phyloP scores from a whole-genome alignment of 2,329 filamentous ascomycete genomes.

The Penicillium polonicum region DNA sequence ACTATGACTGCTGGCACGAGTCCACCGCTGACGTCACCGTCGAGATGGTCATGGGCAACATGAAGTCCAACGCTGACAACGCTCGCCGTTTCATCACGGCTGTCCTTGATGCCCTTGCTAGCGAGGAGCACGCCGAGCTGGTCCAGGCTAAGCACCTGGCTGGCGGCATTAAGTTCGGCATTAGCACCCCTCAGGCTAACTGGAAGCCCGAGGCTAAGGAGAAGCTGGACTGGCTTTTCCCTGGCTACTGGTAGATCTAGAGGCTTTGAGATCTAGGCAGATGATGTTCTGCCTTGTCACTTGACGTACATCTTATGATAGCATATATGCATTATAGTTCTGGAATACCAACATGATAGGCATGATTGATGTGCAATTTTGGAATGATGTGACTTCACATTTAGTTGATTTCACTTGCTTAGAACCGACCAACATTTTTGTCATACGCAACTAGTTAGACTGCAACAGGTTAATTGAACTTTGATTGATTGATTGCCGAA shows the following conservation, averaged over 20 bases:
- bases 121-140: conserved; percentile 71
- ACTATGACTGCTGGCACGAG: conserved; percentile 97
- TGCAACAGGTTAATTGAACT: too few relatives aligned
- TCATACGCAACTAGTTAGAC: too few relatives aligned
- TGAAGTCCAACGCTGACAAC: conserved; percentile 89
- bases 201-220: conserved; percentile 71
- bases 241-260: conserved; percentile 61
- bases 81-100: conserved; percentile 80
- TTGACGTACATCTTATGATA: not conserved
- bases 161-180: conserved; percentile 72
- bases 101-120: conserved; percentile 80
- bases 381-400: not conserved
- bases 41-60: conserved; percentile 94
- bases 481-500: too few relatives aligned
- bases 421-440: not conserved
- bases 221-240: conserved; percentile 84
- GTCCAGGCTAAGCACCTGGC: conserved; percentile 79
- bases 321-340: conserved; percentile 9
- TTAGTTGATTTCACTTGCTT: not conserved
- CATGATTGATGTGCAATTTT: not conserved
- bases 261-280: not conserved
- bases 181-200: conserved; percentile 79
- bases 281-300: not conserved
- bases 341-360: not conserved
- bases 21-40: conserved; percentile 80